A percentile compares a stretch with the other conserved stretches of the same genome.
Conservation (phyloP, 192 early-diverging fungal species). For the Coemansia sp. region DNA sequence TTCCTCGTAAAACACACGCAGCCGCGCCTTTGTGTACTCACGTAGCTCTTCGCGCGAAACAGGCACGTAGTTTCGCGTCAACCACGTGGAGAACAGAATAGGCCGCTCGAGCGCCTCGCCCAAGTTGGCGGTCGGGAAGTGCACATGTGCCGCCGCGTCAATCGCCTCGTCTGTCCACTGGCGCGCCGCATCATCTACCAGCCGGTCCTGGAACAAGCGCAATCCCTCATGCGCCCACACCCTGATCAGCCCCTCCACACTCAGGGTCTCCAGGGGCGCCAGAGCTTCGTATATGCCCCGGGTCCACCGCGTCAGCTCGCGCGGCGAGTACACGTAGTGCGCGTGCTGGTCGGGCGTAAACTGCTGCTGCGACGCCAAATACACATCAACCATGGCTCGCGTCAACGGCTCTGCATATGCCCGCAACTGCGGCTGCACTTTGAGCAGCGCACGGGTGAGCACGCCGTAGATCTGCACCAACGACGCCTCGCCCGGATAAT, state of each 20-base stretch:
- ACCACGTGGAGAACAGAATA: conserved; percentile 97
- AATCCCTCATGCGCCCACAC: conserved; percentile 99
- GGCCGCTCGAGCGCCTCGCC: conserved; percentile 76
- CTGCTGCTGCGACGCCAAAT: conserved; percentile 79
- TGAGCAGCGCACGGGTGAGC: conserved; percentile 89
- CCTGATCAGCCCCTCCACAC: conserved; percentile 84
- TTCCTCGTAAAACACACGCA: conserved; percentile 99
- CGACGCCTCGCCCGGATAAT: conserved; percentile 93
- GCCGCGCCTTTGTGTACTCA: conserved; percentile 88
- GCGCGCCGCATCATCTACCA: conserved; percentile 85
- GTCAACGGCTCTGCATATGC: conserved; percentile 91
- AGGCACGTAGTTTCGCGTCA: conserved; percentile 89
- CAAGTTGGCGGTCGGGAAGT: conserved; percentile 84
- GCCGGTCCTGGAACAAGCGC: conserved; percentile 97
- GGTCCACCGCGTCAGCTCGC: conserved; percentile 99
- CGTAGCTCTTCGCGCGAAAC: conserved; percentile 87
- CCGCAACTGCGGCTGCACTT: conserved; percentile 84
- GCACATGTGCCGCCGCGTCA: conserved; percentile 74
- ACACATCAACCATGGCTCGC: conserved; percentile 96
- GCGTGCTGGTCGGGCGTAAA: conserved; percentile 99
- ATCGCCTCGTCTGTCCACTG: conserved; percentile 89
- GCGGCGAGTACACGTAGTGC: conserved; percentile 98
- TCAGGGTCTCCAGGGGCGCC: conserved; percentile 74
- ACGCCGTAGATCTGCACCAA: conserved; percentile 95
- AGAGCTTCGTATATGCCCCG: conserved; percentile 97